phyloP scores from a whole-genome alignment of 257 asterid genomes.

The Przewalskia tangutica region DNA sequence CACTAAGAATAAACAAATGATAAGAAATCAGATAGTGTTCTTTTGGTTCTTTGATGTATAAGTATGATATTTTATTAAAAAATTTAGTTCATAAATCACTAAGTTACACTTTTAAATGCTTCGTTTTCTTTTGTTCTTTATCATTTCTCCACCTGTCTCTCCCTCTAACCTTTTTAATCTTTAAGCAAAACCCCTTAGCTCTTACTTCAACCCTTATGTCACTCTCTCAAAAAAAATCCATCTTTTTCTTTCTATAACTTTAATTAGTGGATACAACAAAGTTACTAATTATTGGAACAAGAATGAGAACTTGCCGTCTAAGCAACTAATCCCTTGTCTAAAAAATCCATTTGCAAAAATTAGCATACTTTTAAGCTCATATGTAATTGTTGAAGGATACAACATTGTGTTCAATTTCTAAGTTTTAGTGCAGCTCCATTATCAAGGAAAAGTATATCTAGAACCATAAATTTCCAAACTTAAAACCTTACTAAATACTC shows the following conservation, averaged over 20 bases:
- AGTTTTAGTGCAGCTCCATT: neutral
- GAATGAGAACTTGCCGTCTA: neutral
- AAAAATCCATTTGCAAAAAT: neutral
- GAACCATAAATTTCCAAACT: neutral
- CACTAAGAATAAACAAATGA: neutral
- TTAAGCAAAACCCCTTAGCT: neutral
- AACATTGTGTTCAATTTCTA: neutral
- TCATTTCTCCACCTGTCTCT: neutral
- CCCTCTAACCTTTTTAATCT: constrained; percentile 10
- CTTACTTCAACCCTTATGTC: neutral
- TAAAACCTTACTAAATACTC: neutral
- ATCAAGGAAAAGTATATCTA: neutral
- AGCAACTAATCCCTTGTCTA: neutral
- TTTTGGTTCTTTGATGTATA: neutral
- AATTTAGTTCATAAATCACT: neutral
- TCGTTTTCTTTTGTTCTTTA: neutral
- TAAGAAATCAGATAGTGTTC: neutral
- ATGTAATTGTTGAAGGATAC: neutral
- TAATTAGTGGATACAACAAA: neutral
- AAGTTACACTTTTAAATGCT: neutral
- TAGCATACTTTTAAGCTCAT: neutral
- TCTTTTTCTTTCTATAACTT: neutral
- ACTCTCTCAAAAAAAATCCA: too few relatives aligned
- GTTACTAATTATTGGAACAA: neutral
- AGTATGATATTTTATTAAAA: neutral